phyloP scores from a whole-genome alignment of 176 grass and related monocot genomes.

The Oryza glumipatula region DNA sequence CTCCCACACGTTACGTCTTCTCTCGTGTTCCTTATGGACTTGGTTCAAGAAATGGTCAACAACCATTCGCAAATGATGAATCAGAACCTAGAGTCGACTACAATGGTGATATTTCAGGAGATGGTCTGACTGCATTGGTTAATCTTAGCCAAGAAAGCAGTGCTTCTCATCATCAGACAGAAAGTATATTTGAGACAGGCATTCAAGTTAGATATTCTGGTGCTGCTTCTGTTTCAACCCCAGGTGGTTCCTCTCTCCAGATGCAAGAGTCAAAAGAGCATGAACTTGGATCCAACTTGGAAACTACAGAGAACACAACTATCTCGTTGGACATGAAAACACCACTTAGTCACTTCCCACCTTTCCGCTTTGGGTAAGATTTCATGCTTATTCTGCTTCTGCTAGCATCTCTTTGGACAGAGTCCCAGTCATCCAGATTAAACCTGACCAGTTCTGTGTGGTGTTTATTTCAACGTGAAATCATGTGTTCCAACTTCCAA shows the following conservation, averaged over 20 bases:
- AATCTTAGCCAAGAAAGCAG: conserved; percentile 78
- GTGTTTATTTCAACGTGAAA: conserved; percentile 16
- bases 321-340: conserved; percentile 98
- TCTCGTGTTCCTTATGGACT: conserved; percentile 89
- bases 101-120: conserved; percentile 76
- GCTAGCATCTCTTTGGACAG: not conserved
- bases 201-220: conserved; percentile 54
- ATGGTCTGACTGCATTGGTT: conserved; percentile 93
- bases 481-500: not conserved
- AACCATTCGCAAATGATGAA: conserved; percentile 73
- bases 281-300: conserved; percentile 64
- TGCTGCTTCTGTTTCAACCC: conserved; percentile 62
- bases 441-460: not conserved
- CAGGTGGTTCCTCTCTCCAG: conserved; percentile 70
- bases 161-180: conserved; percentile 43
- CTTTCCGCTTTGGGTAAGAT: conserved; percentile 95
- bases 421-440: not conserved
- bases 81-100: conserved; percentile 82
- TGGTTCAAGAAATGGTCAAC: conserved; percentile 84
- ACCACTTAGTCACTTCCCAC: conserved; percentile 88
- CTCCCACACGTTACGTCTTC: conserved; percentile 89
- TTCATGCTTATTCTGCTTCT: conserved; percentile 16
- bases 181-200: conserved; percentile 63
- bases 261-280: conserved; percentile 79
- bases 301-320: conserved; percentile 63